Evolutionary conservation across 2,329 filamentous ascomycete species (phyloP).

Genomic region (Exophiala lecanii-corni): DNA sequence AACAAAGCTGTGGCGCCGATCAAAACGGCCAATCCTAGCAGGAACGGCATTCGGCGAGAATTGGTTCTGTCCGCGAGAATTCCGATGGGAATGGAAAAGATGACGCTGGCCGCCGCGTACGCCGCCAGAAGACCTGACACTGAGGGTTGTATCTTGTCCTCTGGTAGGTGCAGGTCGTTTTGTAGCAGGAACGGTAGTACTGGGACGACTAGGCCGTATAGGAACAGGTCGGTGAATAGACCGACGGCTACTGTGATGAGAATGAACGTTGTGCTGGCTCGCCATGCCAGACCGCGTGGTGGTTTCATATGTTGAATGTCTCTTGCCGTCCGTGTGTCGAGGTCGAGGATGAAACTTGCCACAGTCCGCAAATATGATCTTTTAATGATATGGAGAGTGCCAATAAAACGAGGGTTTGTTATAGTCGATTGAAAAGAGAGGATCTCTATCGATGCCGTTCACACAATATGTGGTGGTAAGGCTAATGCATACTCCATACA

Average conservation of each 20-base stretch:
- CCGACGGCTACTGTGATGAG: slow-evolving; percentile 46
- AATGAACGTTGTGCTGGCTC: slow-evolving; percentile 58
- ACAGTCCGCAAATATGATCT: too few relatives aligned
- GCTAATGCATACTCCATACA: too few relatives aligned
- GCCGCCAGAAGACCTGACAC: slow-evolving; percentile 51
- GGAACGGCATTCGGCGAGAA: slow-evolving; percentile 54
- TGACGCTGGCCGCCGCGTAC: slow-evolving; percentile 51
- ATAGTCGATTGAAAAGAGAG: too few relatives aligned
- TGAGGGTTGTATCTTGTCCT: slow-evolving; percentile 47
- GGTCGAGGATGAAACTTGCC: too few relatives aligned
- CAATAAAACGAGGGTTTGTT: too few relatives aligned
- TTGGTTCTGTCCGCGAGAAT: slow-evolving; percentile 51
- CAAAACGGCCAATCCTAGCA: slow-evolving; percentile 51
- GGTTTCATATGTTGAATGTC: too few relatives aligned
- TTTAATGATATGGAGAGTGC: too few relatives aligned
- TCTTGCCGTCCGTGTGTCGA: too few relatives aligned
- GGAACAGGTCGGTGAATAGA: slow-evolving; percentile 47
- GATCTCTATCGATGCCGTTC: too few relatives aligned
- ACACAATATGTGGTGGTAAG: too few relatives aligned
- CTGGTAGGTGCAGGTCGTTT: slow-evolving; percentile 46
- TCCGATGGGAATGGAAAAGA: slow-evolving; percentile 50
- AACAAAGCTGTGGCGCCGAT: slow-evolving; percentile 53
- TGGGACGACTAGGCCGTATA: slow-evolving; percentile 57
- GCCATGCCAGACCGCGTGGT: slow-evolving; percentile 40
- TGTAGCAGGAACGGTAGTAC: slow-evolving; percentile 55